These are phyloP conservation scores for Neopestalotiopsis clavispora DNA, from an alignment of 2,329 filamentous ascomycete species.

Conservation along the genomic window DNA sequence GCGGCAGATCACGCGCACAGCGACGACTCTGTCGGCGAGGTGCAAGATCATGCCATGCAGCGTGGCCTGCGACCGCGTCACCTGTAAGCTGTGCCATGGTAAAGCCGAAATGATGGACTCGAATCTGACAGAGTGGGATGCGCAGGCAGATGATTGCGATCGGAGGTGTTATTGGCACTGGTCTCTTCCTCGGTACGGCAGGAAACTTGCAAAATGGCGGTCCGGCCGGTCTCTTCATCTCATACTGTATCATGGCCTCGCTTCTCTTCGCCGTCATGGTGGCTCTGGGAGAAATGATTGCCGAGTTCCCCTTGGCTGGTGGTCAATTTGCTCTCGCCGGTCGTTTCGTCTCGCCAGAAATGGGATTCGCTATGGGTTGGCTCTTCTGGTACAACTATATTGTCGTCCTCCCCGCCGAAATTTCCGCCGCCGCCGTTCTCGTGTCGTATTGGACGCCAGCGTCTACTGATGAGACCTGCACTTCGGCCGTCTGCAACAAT, in stretches of 20 bases:
- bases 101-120: background rate
- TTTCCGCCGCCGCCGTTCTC: slow-evolving; percentile 24
- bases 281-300: slow-evolving; percentile 22
- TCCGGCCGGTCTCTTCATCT: slow-evolving; percentile 20
- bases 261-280: slow-evolving; percentile 23
- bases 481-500: slow-evolving; percentile 21
- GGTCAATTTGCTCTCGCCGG: slow-evolving; percentile 25
- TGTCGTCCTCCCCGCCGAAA: slow-evolving; percentile 23
- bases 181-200: slow-evolving; percentile 25
- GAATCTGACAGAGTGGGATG: background rate
- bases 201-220: slow-evolving; percentile 23
- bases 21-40: slow-evolving; percentile 5
- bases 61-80: slow-evolving; percentile 12
- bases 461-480: slow-evolving; percentile 19
- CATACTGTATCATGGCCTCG: slow-evolving; percentile 20
- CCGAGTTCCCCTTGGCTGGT: slow-evolving; percentile 24
- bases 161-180: slow-evolving; percentile 25
- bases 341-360: slow-evolving; percentile 23
- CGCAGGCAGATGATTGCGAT: slow-evolving; percentile 24
- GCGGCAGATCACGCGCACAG: background rate
- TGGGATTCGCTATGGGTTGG: slow-evolving; percentile 25
- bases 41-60: slow-evolving; percentile 9
- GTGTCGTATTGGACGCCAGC: slow-evolving; percentile 24
- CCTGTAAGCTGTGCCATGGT: background rate
- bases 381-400: slow-evolving; percentile 25